Evolutionary conservation across 257 asterid species (phyloP), one percentile per base, ranked within the genome.

Genomic region (Cynanchum wilfordii): DNA sequence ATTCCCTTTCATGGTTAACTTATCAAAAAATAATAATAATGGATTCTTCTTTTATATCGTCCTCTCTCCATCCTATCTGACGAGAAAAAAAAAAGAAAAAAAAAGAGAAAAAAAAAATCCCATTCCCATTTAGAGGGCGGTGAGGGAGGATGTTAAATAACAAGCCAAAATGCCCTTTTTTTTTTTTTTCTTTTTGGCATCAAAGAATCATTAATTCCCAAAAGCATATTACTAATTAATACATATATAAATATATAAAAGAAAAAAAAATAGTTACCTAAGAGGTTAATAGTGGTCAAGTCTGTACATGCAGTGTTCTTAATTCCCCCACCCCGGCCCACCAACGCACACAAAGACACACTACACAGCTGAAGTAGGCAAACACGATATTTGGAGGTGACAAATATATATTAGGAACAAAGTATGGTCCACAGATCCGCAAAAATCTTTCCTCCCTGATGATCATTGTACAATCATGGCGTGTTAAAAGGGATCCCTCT

Each of bases 401-500:
- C 38, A 16, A 62, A 33, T 33, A 33, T 33, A 33, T 16, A 16
- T 62, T 66, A 22, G 33, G 78, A 55, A 40, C 64, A 64, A 66
- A 51, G 20, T 12, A 40, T 74, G 66, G 72, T 66, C 77, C 70
- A 30, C 12, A 36, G 51, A 25, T 65, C 25, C 49, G 47, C 68
- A 42, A 54, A 54, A 73, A 65, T 56, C 25, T 58, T 51, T 52
- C 33, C 66, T 30, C n/a, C 57, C 38, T 59, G 70, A 57, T 60
- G 64, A 79, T 80, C 54, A 83, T 80, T 73, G 74, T 51, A 40
- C 69, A 76, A 77, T 74, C 63, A 79, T 72, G 44, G 29, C 17
- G 57, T 11, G 29, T 25, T 40, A 44, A 42, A 36, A 25, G n/a
- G 49, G 74, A 50, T 69, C 69, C 38, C 38, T 33, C 38, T 33